Evolutionary conservation across 257 asterid genomes (phyloP).

Genomic region (Lycium ferocissimum): DNA sequence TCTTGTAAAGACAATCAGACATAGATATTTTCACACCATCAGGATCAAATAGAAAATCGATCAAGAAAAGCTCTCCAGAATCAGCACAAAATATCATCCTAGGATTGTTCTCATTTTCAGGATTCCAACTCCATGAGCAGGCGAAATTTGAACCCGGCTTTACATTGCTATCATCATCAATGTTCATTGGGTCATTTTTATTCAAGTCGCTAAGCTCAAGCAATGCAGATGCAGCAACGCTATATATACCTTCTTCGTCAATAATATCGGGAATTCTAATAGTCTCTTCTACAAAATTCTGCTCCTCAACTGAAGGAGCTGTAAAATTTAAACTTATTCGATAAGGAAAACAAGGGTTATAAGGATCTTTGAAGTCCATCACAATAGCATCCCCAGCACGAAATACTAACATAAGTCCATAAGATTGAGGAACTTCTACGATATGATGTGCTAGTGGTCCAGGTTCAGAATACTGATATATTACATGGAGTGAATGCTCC

Average conservation of each 20-base stretch:
- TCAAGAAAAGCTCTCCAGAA: constrained; percentile 82
- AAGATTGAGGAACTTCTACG: constrained; percentile 86
- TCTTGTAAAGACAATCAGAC: constrained; percentile 85
- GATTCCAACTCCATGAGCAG: constrained; percentile 98
- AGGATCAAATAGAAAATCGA: constrained; percentile 72
- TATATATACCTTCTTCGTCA: constrained; percentile 89
- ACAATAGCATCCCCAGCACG: constrained; percentile 90
- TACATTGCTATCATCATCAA: constrained; percentile 64
- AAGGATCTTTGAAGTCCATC: constrained; percentile 84
- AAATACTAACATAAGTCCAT: constrained; percentile 80
- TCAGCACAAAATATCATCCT: constrained; percentile 86
- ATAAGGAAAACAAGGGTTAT: constrained; percentile 64
- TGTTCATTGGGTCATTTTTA: constrained; percentile 86
- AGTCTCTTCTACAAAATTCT: constrained; percentile 53
- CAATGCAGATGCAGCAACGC: constrained; percentile 96
- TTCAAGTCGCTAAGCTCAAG: constrained; percentile 90
- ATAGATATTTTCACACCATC: constrained; percentile 66
- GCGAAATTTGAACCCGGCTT: constrained; percentile 76
- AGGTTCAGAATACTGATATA: constrained; percentile 80
- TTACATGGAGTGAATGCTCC: constrained; percentile 62
- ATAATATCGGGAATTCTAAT: constrained; percentile 74
- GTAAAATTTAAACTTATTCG: constrained; percentile 74
- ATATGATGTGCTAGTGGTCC: constrained; percentile 88
- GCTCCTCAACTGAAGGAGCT: constrained; percentile 63
- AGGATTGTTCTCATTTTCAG: constrained; percentile 54